These are phyloP conservation scores for Chondrostereum purpureum DNA, from an alignment of 1,284 basidiomycete species.

Conservation along the genomic window DNA sequence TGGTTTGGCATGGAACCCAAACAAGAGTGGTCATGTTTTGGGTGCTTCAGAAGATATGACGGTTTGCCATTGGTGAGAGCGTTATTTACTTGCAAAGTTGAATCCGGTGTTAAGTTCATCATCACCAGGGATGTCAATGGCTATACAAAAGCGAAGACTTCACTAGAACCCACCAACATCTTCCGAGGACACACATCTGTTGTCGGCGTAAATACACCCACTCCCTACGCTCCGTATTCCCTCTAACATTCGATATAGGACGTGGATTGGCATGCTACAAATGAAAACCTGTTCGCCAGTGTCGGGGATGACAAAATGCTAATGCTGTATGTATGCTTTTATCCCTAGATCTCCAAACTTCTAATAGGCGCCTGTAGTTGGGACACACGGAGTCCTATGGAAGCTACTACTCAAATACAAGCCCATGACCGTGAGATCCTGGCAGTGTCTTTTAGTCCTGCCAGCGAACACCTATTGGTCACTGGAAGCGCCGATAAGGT, in stretches of 20 bases:
- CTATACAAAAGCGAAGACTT: conserved; percentile 77
- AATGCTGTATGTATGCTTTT: conserved; percentile 58
- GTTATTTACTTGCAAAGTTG: neutral
- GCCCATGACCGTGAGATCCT: conserved; percentile 92
- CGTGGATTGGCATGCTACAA: conserved; percentile 89
- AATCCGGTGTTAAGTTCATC: too few species aligned
- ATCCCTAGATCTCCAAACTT: too few species aligned
- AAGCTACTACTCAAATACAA: conserved; percentile 70
- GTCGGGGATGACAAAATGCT: conserved; percentile 97
- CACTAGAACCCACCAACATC: conserved; percentile 75
- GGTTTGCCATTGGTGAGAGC: conserved; percentile 83
- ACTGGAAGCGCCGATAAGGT: conserved; percentile 96
- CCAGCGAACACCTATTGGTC: conserved; percentile 76
- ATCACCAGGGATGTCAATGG: conserved; percentile 80
- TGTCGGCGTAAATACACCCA: conserved; percentile 65
- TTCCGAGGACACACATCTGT: conserved; percentile 88
- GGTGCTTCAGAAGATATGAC: conserved; percentile 96
- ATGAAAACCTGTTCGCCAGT: conserved; percentile 87
- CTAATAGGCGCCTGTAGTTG: conserved; percentile 53
- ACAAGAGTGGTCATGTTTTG: conserved; percentile 78
- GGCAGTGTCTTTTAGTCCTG: conserved; percentile 85
- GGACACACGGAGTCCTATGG: conserved; percentile 78
- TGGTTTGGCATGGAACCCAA: conserved; percentile 89
- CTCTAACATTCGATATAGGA: conserved; percentile 53
- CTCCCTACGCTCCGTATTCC: conserved; percentile 5